Evolutionary conservation across 1,284 basidiomycete genomes (phyloP).

Genomic region (Ustilago bromivora): DNA sequence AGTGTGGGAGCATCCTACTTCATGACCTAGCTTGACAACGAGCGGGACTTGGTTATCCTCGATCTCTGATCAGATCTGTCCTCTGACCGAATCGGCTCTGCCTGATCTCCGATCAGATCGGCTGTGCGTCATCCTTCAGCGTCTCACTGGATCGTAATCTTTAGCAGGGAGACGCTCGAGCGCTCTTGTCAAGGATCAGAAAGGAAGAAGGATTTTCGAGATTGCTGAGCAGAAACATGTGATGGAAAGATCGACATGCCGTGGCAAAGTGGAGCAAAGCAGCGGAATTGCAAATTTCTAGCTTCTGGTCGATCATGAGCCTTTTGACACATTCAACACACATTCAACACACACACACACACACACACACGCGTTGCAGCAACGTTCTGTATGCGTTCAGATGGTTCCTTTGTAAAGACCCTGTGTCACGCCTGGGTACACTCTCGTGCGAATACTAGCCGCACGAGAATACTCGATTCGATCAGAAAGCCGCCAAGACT

Average conservation of each 20-base stretch:
- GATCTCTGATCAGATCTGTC: no score
- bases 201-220: background rate
- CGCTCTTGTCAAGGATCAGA: background rate
- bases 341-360: background rate
- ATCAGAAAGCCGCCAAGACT: slow-evolving; percentile 43
- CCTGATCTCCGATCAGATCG: no score
- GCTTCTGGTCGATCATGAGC: slow-evolving; percentile 15
- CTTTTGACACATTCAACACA: slow-evolving; percentile 24
- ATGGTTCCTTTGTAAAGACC: background rate
- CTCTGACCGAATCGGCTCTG: no score
- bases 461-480: background rate
- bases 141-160: no score
- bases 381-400: background rate
- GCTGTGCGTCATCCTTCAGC: no score
- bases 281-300: background rate
- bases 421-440: no score
- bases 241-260: background rate
- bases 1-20: no score
- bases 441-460: no score
- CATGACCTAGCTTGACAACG: no score
- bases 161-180: background rate
- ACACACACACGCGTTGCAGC: background rate
- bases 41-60: no score
- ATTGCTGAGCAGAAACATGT: background rate
- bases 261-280: slow-evolving; percentile 10